Base-by-base conservation (phyloP, 2,329 filamentous ascomycete species). In the Pseudopyricularia javanii region DNA sequence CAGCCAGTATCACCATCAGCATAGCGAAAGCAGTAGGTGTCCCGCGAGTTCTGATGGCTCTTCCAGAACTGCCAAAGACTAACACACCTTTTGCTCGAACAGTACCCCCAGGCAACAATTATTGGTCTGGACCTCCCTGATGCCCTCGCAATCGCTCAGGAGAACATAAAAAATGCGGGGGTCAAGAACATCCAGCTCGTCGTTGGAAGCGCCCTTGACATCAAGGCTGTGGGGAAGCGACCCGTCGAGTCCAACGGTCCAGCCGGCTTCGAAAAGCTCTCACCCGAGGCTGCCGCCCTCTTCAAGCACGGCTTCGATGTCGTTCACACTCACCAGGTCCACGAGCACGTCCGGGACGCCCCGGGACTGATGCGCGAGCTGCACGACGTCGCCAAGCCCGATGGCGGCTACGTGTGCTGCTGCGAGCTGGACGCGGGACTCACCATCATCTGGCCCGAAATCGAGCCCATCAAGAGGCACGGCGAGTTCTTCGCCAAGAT, bases 301-400 rank as follows among this genome's bases (percentile, higher is more conserved):
- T 35, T 50, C 49, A 40, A 40, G 20, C 17, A 22, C 30, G 28
- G 50, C 3, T 83, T 83, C 56, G 80, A 84, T 57, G 62, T 83
- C n/a, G 78, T 82, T 7, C 74, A 76, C 58, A 73, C 71, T 24
- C 76, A 80, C 58, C 78, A 82, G 59, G 73, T 83, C 3, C 66
- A 83, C 9, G 71, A 75, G 56, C 80, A 83, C 62, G 64, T 83
- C 4, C 62, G 66, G 22, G 68, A 76, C 55, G 78, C 78, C 0
- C 63, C 76, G 0, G 60, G 63, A 2, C 73, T 75, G 3, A 61
- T 82, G 54, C 63, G 65, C 22, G 75, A 79, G 59, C 78, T 83
- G 74, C 68, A 71, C 12, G 70, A 75, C 0, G 74, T 83, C 1
- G 64, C 69, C 22, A 55, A 79, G 76, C 58, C 74, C 3, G n/a